Evolutionary conservation across 1,284 basidiomycete genomes (phyloP), one percentile per base, ranked within the genome.

Genomic region (Trametes polyzona): DNA sequence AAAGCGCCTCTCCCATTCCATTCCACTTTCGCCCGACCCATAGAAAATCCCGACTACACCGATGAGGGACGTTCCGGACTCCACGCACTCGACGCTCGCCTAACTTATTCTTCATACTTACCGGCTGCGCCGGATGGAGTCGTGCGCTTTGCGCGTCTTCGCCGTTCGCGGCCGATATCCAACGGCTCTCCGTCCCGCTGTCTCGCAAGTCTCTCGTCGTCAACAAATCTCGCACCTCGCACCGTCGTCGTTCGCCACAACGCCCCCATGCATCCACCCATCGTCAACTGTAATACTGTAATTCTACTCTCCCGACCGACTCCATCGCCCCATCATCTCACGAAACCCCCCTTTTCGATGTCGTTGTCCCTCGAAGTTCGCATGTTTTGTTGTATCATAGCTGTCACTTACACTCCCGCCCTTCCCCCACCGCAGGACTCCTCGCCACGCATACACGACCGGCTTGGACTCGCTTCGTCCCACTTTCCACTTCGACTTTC

Each of bases 311-410:
- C 26, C 7, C 29, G 23, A 35, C 26, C 21, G 5, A 10, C 35
- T 36, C 24, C 40, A 12, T 8, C 30, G 21, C n/a, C 11, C 37
- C 16, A 24, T 12, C 24, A 24, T 33, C 42, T 27, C 40, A 9
- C 37, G 47, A n/a, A n/a, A n/a, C n/a, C n/a, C n/a, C n/a, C n/a
- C n/a, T n/a, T n/a, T n/a, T 56, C 49, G 41, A 50, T 44, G 12
- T 39, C 40, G 43, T 39, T 23, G 12, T 27, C 16, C 30, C 3
- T 35, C 47, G 32, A 36, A 33, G 21, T 26, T 6, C 32, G 7
- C 17, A 47, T 40, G 30, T 43, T 40, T 19, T 56, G 47, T 33
- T 56, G 48, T 56, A 51, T 46, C 35, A 50, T 47, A 50, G 29
- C 21, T 29, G 5, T 26, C 40, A 8, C 16, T 29, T 23, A 9